These are phyloP conservation scores for Lentithecium fluviatile DNA, from an alignment of 495 filamentous ascomycete species.

Conservation along the genomic window DNA sequence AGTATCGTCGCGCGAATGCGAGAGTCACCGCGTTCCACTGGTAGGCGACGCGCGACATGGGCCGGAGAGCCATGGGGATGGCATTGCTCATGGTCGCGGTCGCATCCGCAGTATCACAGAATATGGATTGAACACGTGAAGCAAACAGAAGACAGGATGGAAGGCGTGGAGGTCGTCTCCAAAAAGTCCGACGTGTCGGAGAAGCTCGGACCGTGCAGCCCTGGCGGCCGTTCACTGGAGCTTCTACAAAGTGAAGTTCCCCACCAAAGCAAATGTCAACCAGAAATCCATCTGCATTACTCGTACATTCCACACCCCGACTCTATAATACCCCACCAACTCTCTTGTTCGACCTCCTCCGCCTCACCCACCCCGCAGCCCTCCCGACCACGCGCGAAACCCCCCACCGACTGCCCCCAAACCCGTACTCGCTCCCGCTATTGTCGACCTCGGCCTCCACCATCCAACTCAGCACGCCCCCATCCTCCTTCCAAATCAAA, in stretches of 20 bases:
- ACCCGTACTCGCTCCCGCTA: constrained; percentile 14
- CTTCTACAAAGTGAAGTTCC: neutral
- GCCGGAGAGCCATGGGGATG: constrained; percentile 33
- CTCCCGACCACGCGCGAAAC: neutral
- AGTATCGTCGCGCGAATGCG: constrained; percentile 26
- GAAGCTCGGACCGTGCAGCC: neutral
- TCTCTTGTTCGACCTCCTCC: neutral
- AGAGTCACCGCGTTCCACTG: constrained; percentile 27
- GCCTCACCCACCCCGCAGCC: constrained; percentile 5
- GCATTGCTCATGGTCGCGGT: constrained; percentile 40
- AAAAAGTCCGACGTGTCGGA: neutral
- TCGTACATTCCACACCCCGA: no score
- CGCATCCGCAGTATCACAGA: constrained; percentile 1
- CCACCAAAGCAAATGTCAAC: neutral
- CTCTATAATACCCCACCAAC: neutral
- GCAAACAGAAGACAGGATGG: neutral
- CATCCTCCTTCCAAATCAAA: neutral
- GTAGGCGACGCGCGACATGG: constrained; percentile 4
- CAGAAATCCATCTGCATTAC: neutral
- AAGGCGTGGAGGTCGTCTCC: neutral
- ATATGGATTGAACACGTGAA: neutral
- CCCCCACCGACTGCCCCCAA: constrained; percentile 4
- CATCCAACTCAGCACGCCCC: neutral
- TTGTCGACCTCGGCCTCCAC: no score
- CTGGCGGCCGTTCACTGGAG: neutral